Conservation (phyloP, 1,139 yeast species). For the Protomyces inundatus region DNA sequence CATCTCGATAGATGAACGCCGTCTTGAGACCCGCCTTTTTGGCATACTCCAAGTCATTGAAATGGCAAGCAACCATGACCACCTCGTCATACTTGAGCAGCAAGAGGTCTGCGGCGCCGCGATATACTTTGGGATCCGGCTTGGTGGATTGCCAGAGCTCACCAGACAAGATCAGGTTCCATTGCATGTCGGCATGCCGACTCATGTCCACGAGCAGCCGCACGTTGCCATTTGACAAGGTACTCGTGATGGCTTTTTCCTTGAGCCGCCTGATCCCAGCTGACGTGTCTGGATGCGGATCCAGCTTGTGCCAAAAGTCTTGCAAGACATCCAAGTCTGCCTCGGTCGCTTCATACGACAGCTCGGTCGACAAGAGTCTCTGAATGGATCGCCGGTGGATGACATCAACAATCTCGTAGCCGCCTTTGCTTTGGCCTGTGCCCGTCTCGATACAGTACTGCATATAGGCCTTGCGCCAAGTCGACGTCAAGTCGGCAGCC, state of each 20-base stretch:
- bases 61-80: slow-evolving; percentile 32
- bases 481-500: slow-evolving; percentile 26
- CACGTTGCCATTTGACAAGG: slow-evolving; percentile 32
- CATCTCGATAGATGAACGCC: slow-evolving; percentile 29
- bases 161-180: slow-evolving; percentile 32
- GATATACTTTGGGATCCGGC: slow-evolving; percentile 31
- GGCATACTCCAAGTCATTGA: slow-evolving; percentile 31
- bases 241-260: slow-evolving; percentile 28
- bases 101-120: slow-evolving; percentile 31
- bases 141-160: slow-evolving; percentile 31
- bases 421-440: not conserved
- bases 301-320: slow-evolving; percentile 30
- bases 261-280: slow-evolving; percentile 29
- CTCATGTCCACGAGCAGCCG: slow-evolving; percentile 32
- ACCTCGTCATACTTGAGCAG: slow-evolving; percentile 28
- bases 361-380: slow-evolving; percentile 21
- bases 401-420: slow-evolving; percentile 29
- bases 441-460: slow-evolving; percentile 22
- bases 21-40: slow-evolving; percentile 30
- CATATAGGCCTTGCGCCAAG: slow-evolving; percentile 30
- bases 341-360: not conserved
- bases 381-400: slow-evolving; percentile 27
- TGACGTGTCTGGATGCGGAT: slow-evolving; percentile 30
- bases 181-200: slow-evolving; percentile 30
- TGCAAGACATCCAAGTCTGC: slow-evolving; percentile 29